Percentiles rank a stretch among this genome's conserved stretches.
Conservation (phyloP, 2,329 filamentous ascomycete species). For the Xylariales sp. region DNA sequence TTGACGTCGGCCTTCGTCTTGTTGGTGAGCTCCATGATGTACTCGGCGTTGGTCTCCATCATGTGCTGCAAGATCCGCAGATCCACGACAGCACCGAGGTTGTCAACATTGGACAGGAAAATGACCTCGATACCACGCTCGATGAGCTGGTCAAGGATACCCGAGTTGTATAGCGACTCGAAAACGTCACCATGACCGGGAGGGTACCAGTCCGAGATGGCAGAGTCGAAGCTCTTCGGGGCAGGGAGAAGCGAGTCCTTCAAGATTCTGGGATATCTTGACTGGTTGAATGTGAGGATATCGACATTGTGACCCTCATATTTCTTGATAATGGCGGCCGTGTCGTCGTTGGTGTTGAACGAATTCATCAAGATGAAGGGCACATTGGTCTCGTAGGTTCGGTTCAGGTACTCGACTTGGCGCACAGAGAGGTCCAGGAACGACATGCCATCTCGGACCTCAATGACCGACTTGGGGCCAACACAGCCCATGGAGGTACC, state of each 20-base stretch:
- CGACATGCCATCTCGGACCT: constrained; percentile 99
- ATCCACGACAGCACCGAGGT: constrained; percentile 95
- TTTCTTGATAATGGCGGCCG: constrained; percentile 99
- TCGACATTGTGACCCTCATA: constrained; percentile 99
- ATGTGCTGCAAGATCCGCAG: constrained; percentile 98
- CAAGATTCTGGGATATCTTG: constrained; percentile 92
- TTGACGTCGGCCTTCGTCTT: constrained; percentile 99
- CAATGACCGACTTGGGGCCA: constrained; percentile 98
- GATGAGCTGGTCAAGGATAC: constrained; percentile 93
- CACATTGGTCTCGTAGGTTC: constrained; percentile 94
- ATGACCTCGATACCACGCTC: constrained; percentile 94
- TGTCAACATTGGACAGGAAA: constrained; percentile 99
- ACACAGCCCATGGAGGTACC: constrained; percentile 99
- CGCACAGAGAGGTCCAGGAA: constrained; percentile 98
- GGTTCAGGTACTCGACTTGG: constrained; percentile 98
- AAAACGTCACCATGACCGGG: constrained; percentile 99
- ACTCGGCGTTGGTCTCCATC: constrained; percentile 94
- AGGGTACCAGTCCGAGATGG: constrained; percentile 96
- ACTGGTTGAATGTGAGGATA: constrained; percentile 99
- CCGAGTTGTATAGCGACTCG: constrained; percentile 99
- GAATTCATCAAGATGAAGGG: constrained; percentile 99
- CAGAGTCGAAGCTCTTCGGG: constrained; percentile 80
- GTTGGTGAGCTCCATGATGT: constrained; percentile 99
- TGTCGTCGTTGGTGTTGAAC: constrained; percentile 99
- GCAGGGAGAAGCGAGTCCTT: constrained; percentile 98